phyloP scores from a whole-genome alignment of 2,329 filamentous ascomycete species.

The Fusarium succisae region DNA sequence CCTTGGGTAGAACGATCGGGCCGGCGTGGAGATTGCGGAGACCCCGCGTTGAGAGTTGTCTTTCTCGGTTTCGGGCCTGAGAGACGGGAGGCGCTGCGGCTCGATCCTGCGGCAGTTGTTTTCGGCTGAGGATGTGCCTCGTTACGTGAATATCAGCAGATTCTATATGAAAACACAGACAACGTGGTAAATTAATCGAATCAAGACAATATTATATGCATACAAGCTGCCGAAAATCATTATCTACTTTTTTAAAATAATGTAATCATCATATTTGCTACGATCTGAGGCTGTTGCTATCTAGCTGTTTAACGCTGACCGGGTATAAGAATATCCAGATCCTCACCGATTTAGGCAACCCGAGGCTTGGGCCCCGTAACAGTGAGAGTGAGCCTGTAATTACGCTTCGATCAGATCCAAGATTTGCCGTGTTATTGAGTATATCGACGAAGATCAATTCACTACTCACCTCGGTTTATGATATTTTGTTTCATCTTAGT shows the following conservation, averaged over 20 bases:
- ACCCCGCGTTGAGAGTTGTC: slow-evolving; percentile 23
- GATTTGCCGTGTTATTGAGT: background rate
- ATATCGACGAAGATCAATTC: background rate
- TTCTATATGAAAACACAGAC: background rate
- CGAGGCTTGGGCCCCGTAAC: background rate
- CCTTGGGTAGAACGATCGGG: slow-evolving; percentile 21
- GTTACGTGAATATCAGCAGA: slow-evolving; percentile 8
- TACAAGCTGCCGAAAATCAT: too few species aligned
- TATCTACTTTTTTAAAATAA: background rate
- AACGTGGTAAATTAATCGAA: rapidly evolving
- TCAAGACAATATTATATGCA: rapidly evolving
- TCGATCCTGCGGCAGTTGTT: slow-evolving; percentile 28
- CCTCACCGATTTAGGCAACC: slow-evolving; percentile 17
- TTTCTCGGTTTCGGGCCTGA: background rate
- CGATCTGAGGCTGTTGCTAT: rapidly evolving
- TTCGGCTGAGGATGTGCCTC: slow-evolving; percentile 16
- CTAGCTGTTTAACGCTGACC: background rate
- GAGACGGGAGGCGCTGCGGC: background rate
- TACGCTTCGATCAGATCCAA: background rate
- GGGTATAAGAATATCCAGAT: slow-evolving; percentile 11
- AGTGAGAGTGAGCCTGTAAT: background rate
- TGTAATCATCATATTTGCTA: background rate
- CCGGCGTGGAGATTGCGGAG: slow-evolving; percentile 34
- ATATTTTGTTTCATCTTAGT: rapidly evolving
- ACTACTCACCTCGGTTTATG: background rate